Evolutionary conservation across 345 rosid genomes (phyloP), one percentile per base, ranked within the genome.

Genomic region (Gynandropsis gynandra): DNA sequence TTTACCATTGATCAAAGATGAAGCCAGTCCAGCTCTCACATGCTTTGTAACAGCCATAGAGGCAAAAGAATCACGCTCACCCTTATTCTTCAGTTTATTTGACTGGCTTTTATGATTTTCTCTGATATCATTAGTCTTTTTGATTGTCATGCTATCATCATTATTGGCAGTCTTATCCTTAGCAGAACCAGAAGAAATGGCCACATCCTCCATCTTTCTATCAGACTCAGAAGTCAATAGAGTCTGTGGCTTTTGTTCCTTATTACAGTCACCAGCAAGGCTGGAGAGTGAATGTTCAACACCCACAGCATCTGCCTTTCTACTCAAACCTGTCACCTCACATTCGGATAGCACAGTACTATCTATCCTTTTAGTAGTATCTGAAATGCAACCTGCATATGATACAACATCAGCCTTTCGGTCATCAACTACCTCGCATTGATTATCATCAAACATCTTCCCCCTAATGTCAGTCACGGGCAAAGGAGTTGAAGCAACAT

Each of bases 121-220:
- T 38, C 39, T 69, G 15, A 44, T 39, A 33, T 61, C 76, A 44
- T 54, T 69, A 39, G 51, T 38, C 69, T 69, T 77, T 56, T 70
- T 78, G 14, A 59, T 52, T 65, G 67, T 74, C 34, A 56, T 46
- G 61, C 53, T 73, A 58, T 65, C 68, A 58, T 37, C 46, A 35
- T 45, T 61, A 8, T n/a, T n/a, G n/a, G 47, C 54, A 50, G 15
- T 27, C 10, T 37, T 18, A 40, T 69, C 81, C 56, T 58, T 72
- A 14, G 37, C 31, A 39, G 68, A 24, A 47, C 46, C 57, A 56
- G 73, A 33, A 56, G 62, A 35, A 54, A 47, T 39, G 13, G 56
- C 41, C 35, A 45, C 8, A 47, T 47, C 63, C 39, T 31, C 63
- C 31, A 20, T 37, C 47, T 47, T 16, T 47, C 38, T 38, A 37